These are phyloP conservation scores for Psilocybe mexicana DNA, from an alignment of 1,284 basidiomycete species.

Conservation along the genomic window DNA sequence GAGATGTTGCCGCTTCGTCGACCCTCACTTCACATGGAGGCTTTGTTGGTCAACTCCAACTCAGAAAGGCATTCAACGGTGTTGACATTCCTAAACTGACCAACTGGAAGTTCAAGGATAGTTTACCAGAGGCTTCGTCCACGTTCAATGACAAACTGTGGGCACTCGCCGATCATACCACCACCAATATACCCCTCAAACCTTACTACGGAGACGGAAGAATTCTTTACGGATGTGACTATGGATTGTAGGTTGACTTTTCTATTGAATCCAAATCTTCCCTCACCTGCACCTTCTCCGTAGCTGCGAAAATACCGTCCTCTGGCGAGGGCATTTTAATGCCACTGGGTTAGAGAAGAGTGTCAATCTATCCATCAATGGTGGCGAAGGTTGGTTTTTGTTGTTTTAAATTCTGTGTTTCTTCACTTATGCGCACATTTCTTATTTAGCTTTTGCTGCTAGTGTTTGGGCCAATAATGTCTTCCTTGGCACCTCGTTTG, in stretches of 20 bases:
- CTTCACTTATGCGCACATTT: neutral
- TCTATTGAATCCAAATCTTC: neutral
- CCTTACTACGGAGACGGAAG: conserved; percentile 72
- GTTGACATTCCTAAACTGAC: conserved; percentile 41
- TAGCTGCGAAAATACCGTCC: conserved; percentile 76
- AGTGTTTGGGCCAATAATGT: conserved; percentile 78
- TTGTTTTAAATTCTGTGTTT: neutral
- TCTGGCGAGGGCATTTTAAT: conserved; percentile 81
- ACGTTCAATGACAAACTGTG: conserved; percentile 63
- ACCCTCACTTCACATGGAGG: conserved; percentile 37
- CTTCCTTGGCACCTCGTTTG: conserved; percentile 71
- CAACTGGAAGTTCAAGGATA: conserved; percentile 71
- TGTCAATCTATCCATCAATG: conserved; percentile 74
- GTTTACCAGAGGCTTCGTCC: conserved; percentile 63
- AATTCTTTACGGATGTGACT: conserved; percentile 79
- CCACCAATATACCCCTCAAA: conserved; percentile 68
- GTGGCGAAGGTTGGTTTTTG: conserved; percentile 60
- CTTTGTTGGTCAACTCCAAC: conserved; percentile 36
- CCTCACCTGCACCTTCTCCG: neutral
- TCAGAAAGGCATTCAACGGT: conserved; percentile 22
- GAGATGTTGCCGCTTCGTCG: conserved; percentile 32
- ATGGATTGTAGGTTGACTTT: conserved; percentile 65
- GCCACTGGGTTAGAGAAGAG: conserved; percentile 58
- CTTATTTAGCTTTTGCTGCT: conserved; percentile 63
- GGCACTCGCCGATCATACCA: conserved; percentile 65